Evolutionary conservation across 495 filamentous ascomycete genomes (phyloP).

Genomic region (Elasticomyces elasticus): DNA sequence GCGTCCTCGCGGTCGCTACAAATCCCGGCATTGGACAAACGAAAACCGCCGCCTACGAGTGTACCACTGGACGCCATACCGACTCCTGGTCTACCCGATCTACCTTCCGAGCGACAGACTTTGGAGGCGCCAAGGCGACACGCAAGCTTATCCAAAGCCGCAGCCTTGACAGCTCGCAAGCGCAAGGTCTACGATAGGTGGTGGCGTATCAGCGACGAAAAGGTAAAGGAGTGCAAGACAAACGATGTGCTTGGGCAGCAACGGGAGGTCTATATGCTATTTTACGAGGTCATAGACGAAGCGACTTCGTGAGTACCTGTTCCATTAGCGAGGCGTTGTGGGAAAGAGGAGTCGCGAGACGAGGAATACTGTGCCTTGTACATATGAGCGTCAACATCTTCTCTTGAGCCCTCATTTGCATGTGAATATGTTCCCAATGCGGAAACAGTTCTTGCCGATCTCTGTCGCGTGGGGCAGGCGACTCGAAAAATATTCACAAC

Average conservation of each 20-base stretch:
- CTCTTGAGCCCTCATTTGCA: too few species aligned
- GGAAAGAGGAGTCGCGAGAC: not conserved
- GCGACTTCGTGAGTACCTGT: not conserved
- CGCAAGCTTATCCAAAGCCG: constrained; percentile 6
- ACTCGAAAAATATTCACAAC: not conserved
- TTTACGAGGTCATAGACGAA: constrained; percentile 65
- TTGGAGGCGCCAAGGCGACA: constrained; percentile 6
- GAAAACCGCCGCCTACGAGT: constrained; percentile 12
- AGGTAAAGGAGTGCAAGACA: constrained; percentile 87
- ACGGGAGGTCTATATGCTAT: constrained; percentile 88
- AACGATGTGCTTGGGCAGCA: constrained; percentile 88
- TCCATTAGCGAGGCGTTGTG: constrained; percentile 6
- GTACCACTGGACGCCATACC: constrained; percentile 20
- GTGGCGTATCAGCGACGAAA: constrained; percentile 98
- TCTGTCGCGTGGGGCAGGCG: not conserved
- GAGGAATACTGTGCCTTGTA: not conserved
- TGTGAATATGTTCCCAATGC: not conserved
- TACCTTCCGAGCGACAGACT: constrained; percentile 1
- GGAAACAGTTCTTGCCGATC: not conserved
- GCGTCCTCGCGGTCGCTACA: constrained; percentile 12
- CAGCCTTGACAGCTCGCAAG: constrained; percentile 30
- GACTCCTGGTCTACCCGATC: constrained; percentile 15
- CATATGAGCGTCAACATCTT: too few species aligned
- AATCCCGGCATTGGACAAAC: not conserved
- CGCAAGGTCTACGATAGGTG: constrained; percentile 57